Conservation (phyloP, 2,329 filamentous ascomycete genomes). For the Fusarium siculi region DNA sequence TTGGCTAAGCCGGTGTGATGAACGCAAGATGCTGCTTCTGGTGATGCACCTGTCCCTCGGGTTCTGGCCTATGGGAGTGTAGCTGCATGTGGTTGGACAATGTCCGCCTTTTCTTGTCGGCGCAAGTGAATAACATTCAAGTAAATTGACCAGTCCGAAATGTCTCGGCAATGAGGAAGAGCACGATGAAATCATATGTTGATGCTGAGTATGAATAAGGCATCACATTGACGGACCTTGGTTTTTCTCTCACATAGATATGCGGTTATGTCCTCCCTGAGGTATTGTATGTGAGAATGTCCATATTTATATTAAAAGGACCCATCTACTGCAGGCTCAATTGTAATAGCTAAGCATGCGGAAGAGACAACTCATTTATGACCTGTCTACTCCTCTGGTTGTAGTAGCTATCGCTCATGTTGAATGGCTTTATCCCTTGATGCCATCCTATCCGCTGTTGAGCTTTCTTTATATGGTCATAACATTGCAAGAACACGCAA, state of each 20-base stretch:
- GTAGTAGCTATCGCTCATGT: conserved; percentile 49
- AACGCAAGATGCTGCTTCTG: conserved; percentile 36
- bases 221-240: background rate
- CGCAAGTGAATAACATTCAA: background rate
- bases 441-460: conserved; percentile 40
- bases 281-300: background rate
- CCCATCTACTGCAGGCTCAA: conserved; percentile 15
- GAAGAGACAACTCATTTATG: conserved; percentile 12
- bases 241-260: background rate
- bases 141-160: conserved; percentile 11
- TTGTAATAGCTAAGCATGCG: conserved; percentile 18
- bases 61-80: conserved; percentile 18
- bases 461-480: conserved; percentile 40
- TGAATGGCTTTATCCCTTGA: conserved; percentile 45
- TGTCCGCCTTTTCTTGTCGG: conserved; percentile 3
- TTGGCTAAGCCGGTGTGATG: conserved; percentile 35
- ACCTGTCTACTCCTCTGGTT: conserved; percentile 12
- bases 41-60: conserved; percentile 27
- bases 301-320: conserved; percentile 13
- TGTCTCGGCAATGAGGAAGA: conserved; percentile 17
- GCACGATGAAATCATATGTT: background rate
- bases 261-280: background rate
- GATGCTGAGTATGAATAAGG: background rate
- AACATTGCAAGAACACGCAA: conserved; percentile 20
- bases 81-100: conserved; percentile 18